phyloP scores from a whole-genome alignment of 129 eudicot genomes.

The Chrysanthemum lavandulifolium region DNA sequence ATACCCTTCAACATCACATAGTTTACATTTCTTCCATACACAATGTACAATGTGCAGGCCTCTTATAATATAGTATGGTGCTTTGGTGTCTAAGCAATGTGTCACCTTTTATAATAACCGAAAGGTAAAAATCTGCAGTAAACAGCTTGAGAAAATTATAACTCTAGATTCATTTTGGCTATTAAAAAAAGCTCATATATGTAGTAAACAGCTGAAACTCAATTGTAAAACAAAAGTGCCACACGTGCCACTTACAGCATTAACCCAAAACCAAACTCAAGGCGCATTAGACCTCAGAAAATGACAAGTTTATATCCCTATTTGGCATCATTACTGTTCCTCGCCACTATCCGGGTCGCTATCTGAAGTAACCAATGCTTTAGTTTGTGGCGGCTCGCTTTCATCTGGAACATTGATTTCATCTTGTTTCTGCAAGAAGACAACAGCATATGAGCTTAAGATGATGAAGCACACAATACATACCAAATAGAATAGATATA shows the following conservation, averaged over 20 bases:
- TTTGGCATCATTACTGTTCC: not conserved
- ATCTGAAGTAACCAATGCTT: conserved; percentile 14
- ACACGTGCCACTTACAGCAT: not conserved
- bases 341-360: not conserved
- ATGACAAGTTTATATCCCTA: not conserved
- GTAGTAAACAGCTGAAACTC: not conserved
- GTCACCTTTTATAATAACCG: not conserved
- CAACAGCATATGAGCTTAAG: not conserved
- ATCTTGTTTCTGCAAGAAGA: conserved; percentile 29
- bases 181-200: not conserved
- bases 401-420: conserved; percentile 1
- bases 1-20: not conserved
- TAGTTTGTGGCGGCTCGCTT: not conserved
- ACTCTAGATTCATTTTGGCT: not conserved
- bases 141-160: not conserved
- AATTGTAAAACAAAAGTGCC: not conserved
- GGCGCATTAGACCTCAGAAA: not conserved
- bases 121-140: not conserved
- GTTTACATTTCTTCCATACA: not conserved
- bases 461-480: not conserved
- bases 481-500: not conserved
- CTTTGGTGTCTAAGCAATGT: not conserved
- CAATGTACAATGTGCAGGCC: not conserved
- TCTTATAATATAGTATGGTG: not conserved
- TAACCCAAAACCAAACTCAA: conserved; percentile 1